These are phyloP conservation scores for Stygiomarasmius scandens DNA, from an alignment of 1,284 basidiomycete species.

Conservation along the genomic window DNA sequence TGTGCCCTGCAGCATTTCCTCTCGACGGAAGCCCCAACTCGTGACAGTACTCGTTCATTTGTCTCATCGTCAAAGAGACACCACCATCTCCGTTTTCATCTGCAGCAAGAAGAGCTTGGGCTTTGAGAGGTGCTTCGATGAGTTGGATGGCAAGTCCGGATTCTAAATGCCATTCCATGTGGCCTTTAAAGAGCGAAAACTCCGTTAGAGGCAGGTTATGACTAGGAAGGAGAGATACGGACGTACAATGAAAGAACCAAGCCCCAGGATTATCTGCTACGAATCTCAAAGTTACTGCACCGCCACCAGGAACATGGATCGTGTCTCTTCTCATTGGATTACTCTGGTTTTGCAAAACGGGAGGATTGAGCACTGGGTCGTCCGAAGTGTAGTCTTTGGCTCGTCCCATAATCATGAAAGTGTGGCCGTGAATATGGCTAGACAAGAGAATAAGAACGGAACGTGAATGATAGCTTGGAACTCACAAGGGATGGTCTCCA, in stretches of 20 bases:
- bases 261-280: constrained; percentile 83
- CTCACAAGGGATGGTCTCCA: constrained; percentile 82
- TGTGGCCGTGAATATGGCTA: constrained; percentile 84
- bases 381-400: constrained; percentile 74
- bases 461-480: not conserved
- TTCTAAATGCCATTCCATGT: constrained; percentile 84
- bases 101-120: constrained; percentile 41
- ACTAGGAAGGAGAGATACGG: no score
- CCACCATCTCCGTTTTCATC: not conserved
- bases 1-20: constrained; percentile 82
- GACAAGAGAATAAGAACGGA: not conserved
- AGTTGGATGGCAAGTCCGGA: constrained; percentile 79
- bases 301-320: constrained; percentile 61
- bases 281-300: constrained; percentile 68
- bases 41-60: constrained; percentile 72
- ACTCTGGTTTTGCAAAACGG: constrained; percentile 68
- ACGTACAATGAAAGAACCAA: constrained; percentile 81
- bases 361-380: constrained; percentile 82
- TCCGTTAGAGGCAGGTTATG: not conserved
- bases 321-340: constrained; percentile 91
- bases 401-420: constrained; percentile 78
- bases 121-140: constrained; percentile 72
- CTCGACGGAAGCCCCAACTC: constrained; percentile 57
- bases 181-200: constrained; percentile 45
- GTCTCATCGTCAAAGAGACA: constrained; percentile 44